Evolutionary conservation across 352 stramenopile genomes (phyloP).

Genomic region (Saprolegnia diclina): DNA sequence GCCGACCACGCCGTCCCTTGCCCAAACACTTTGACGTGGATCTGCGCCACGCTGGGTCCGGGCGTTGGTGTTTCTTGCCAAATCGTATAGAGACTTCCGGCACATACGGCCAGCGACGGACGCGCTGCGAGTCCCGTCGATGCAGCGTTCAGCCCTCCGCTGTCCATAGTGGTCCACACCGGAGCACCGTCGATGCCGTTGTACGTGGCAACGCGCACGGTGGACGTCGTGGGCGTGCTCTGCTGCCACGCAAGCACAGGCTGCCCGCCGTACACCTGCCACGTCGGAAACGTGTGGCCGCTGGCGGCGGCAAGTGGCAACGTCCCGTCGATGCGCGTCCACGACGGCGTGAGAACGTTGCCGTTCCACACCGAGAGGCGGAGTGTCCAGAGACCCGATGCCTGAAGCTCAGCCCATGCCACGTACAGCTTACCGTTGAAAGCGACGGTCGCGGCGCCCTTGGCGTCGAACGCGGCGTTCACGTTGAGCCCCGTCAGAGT

Average conservation of each 20-base stretch:
- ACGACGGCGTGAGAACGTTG: conserved; percentile 31
- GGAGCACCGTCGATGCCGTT: conserved; percentile 27
- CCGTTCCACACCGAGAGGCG: conserved; percentile 40
- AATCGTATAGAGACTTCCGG: conserved; percentile 43
- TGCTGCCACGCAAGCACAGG: not conserved
- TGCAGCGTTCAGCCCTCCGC: conserved; percentile 46
- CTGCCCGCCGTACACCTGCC: not conserved
- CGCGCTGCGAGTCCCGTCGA: conserved; percentile 33
- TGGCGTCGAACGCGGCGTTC: conserved; percentile 36
- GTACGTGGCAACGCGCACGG: conserved; percentile 48
- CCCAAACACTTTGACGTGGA: conserved; percentile 48
- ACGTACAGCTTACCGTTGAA: conserved; percentile 40
- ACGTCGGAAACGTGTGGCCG: not conserved
- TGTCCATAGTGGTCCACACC: conserved; percentile 19
- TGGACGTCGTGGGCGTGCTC: not conserved
- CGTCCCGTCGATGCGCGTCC: conserved; percentile 37
- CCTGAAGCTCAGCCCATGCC: conserved; percentile 45
- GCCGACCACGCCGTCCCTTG: conserved; percentile 22
- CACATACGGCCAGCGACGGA: conserved; percentile 34
- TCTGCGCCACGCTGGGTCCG: conserved; percentile 35
- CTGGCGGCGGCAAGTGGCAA: not conserved
- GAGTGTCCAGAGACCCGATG: conserved; percentile 42
- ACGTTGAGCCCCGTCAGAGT: conserved; percentile 38
- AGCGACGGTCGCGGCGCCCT: conserved; percentile 30
- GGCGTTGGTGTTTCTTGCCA: conserved; percentile 46